Evolutionary conservation across 2,329 filamentous ascomycete genomes (phyloP).

Genomic region (Claviceps humidiphila): DNA sequence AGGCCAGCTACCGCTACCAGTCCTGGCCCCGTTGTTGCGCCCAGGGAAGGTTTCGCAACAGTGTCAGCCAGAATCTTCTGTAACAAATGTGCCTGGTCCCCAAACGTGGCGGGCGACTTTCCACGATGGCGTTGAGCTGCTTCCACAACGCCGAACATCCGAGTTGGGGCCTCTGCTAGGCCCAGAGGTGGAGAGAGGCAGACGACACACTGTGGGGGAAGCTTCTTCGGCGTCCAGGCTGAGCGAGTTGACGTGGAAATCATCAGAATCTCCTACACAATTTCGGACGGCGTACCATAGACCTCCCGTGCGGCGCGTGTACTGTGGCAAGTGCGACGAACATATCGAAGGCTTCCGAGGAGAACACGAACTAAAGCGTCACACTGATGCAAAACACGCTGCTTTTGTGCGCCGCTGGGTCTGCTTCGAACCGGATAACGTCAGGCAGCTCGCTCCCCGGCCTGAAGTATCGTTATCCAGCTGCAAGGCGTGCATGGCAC

Average conservation of each 20-base stretch:
- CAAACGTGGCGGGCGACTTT: constrained; percentile 6
- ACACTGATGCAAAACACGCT: constrained; percentile 46
- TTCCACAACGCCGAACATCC: constrained; percentile 5
- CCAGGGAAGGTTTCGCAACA: constrained; percentile 3
- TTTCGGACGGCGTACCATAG: constrained; percentile 33
- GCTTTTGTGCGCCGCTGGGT: constrained; percentile 42
- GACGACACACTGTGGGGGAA: constrained; percentile 34
- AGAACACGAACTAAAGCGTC: constrained; percentile 70
- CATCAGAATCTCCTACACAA: constrained; percentile 25
- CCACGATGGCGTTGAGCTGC: constrained; percentile 8
- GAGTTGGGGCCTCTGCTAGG: constrained; percentile 2
- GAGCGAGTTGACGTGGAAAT: constrained; percentile 26
- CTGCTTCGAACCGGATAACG: constrained; percentile 36
- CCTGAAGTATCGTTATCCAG: constrained; percentile 39
- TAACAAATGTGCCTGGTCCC: not conserved
- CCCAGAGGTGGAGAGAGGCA: constrained; percentile 9
- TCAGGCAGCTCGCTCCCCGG: constrained; percentile 23
- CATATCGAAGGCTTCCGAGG: constrained; percentile 80
- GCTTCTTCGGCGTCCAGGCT: constrained; percentile 28
- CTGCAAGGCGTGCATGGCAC: constrained; percentile 43
- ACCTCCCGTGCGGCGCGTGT: constrained; percentile 55
- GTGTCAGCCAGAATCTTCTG: constrained; percentile 4
- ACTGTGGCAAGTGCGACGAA: constrained; percentile 66
- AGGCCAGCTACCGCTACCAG: not conserved
- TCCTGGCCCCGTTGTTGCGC: constrained; percentile 3